These are phyloP conservation scores for Thuidium tamariscinum DNA, from an alignment of 225 moss, liverwort and hornwort genomes.

Conservation along the genomic window DNA sequence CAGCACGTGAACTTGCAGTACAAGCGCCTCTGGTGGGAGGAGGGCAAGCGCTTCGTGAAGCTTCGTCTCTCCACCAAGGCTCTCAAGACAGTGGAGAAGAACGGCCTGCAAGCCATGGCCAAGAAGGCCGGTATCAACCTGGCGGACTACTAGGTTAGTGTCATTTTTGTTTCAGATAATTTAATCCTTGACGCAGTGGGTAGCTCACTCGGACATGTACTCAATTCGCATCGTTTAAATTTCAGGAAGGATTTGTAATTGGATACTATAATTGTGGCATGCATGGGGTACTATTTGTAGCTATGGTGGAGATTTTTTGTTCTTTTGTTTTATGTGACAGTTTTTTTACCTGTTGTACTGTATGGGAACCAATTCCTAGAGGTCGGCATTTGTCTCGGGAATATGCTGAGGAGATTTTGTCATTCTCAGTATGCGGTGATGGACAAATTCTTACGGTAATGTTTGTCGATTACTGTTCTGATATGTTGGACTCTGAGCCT, in stretches of 20 bases:
- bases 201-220: not conserved
- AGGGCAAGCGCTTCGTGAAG: constrained; percentile 54
- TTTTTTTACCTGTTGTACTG: no score
- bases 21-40: constrained; percentile 65
- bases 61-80: constrained; percentile 45
- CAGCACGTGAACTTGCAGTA: constrained; percentile 52
- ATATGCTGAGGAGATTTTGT: not conserved
- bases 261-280: not conserved
- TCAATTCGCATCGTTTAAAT: not conserved
- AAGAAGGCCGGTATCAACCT: constrained; percentile 42
- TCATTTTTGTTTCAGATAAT: not conserved
- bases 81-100: constrained; percentile 25
- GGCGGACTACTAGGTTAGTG: constrained; percentile 27
- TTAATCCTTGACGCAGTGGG: not conserved
- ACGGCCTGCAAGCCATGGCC: constrained; percentile 44
- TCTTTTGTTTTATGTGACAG: not conserved
- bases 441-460: not conserved
- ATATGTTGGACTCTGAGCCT: not conserved
- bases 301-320: not conserved
- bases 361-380: not conserved
- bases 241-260: not conserved
- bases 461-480: not conserved
- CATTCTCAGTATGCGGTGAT: not conserved
- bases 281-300: not conserved
- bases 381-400: not conserved